Percentiles rank a stretch among this genome's conserved stretches.
Conservation (phyloP, 2,329 filamentous ascomycete genomes). For the Stagonosporopsis tanaceti region DNA sequence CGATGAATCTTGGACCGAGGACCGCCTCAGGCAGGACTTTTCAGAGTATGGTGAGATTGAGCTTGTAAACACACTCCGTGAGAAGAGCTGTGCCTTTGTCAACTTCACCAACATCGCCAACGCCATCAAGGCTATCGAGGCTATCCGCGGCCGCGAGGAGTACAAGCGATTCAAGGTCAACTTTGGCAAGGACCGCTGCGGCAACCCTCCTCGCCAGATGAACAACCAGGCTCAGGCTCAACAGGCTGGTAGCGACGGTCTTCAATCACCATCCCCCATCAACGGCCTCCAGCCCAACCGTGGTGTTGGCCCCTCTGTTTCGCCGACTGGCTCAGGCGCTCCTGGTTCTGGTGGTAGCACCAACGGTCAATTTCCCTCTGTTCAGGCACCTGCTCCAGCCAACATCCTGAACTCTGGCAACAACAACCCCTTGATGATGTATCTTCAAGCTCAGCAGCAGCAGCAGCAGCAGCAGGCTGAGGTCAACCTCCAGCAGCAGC, state of each 20-base stretch:
- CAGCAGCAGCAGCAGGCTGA: constrained; percentile 54
- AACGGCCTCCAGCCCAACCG: constrained; percentile 65
- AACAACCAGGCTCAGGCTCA: constrained; percentile 69
- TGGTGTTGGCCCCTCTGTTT: constrained; percentile 64
- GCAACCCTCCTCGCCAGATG: constrained; percentile 91
- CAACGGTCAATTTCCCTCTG: constrained; percentile 67
- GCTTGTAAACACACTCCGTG: constrained; percentile 91
- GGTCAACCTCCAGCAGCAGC: constrained; percentile 45
- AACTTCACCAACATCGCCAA: constrained; percentile 99
- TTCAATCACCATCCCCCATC: constrained; percentile 64
- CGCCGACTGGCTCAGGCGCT: constrained; percentile 65
- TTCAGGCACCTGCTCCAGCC: constrained; percentile 70
- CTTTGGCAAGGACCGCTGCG: constrained; percentile 98
- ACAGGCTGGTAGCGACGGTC: constrained; percentile 69
- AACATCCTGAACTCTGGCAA: constrained; percentile 78
- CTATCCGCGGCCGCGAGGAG: constrained; percentile 90
- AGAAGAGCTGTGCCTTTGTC: constrained; percentile 99
- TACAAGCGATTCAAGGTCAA: constrained; percentile 99
- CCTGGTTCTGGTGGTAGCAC: constrained; percentile 62
- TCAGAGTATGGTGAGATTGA: constrained; percentile 98
- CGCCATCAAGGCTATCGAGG: constrained; percentile 98
- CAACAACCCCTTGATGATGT: constrained; percentile 92
- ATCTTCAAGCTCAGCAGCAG: constrained; percentile 74
- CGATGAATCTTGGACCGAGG: constrained; percentile 96
- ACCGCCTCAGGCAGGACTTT: constrained; percentile 94